Conservation (phyloP, 176 grass and related monocot species). For the Avena eriantha region DNA sequence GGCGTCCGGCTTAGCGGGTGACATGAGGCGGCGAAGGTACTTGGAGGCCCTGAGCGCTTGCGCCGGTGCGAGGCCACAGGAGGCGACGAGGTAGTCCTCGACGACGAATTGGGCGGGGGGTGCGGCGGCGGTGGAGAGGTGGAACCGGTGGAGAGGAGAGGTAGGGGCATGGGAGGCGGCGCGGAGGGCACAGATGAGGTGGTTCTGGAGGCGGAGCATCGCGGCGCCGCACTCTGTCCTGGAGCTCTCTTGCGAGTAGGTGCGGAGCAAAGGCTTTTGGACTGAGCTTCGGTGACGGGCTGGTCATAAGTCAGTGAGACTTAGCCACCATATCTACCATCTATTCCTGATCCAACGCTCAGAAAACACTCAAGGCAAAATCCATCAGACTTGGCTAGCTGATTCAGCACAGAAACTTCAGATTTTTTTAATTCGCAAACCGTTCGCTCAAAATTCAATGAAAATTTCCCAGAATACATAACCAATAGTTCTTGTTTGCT, state of each 20-base stretch:
- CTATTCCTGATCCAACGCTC: too few species aligned
- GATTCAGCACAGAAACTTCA: too few species aligned
- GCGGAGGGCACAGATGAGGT: neutral
- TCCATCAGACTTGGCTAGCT: too few species aligned
- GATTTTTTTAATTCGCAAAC: too few species aligned
- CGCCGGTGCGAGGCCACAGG: neutral
- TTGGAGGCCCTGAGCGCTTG: neutral
- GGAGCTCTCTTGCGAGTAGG: neutral
- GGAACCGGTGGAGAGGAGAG: neutral
- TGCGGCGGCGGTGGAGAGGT: neutral
- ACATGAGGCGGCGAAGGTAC: constrained; percentile 24
- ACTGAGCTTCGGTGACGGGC: too few species aligned
- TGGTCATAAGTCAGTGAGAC: too few species aligned
- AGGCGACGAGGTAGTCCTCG: neutral
- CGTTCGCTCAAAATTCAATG: too few species aligned
- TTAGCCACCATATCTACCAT: too few species aligned
- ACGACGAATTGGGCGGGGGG: neutral
- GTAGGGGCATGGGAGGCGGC: neutral
- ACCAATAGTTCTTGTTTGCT: too few species aligned
- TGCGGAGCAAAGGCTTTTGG: too few species aligned
- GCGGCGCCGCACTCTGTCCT: neutral
- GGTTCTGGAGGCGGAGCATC: neutral
- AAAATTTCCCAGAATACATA: too few species aligned
- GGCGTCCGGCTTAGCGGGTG: constrained; percentile 24
- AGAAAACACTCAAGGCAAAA: too few species aligned